phyloP scores from a whole-genome alignment of 306 rosid genomes.

The Mimosa pudica region DNA sequence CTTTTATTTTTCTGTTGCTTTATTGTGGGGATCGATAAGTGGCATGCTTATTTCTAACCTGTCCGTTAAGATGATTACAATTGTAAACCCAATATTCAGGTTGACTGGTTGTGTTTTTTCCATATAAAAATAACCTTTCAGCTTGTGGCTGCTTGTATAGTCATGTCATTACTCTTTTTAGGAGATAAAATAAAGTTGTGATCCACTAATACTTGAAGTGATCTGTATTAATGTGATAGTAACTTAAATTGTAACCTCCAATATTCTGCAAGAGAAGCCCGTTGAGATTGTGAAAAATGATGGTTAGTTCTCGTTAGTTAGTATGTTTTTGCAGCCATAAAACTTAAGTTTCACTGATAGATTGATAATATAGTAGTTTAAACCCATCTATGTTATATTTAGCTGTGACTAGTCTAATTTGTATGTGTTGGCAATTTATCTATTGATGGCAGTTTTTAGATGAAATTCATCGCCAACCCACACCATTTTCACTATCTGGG shows the following conservation, averaged over 20 bases:
- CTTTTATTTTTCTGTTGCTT: neutral
- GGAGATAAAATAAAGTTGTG: conserved; percentile 17
- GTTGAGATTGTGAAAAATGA: conserved; percentile 7
- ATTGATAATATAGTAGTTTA: conserved; percentile 1
- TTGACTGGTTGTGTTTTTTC: conserved; percentile 14
- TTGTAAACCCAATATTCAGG: neutral
- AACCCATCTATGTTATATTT: conserved; percentile 13
- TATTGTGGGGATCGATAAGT: neutral
- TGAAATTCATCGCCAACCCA: conserved; percentile 89
- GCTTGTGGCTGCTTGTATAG: neutral
- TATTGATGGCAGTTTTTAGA: conserved; percentile 71
- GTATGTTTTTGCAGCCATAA: conserved; percentile 24
- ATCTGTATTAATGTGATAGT: neutral
- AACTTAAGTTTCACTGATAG: conserved; percentile 9
- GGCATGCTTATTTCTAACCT: neutral
- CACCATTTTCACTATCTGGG: conserved; percentile 69
- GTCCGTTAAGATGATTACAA: conserved; percentile 10
- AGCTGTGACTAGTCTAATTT: conserved; percentile 9
- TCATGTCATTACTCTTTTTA: neutral
- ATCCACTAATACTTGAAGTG: conserved; percentile 9
- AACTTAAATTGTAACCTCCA: conserved; percentile 4
- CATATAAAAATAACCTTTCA: neutral
- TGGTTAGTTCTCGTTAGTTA: neutral
- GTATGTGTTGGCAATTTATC: conserved; percentile 17
- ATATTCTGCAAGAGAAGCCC: conserved; percentile 10